Base-by-base conservation (phyloP, 176 grass and related monocot species). In the Paspalum notatum region DNA sequence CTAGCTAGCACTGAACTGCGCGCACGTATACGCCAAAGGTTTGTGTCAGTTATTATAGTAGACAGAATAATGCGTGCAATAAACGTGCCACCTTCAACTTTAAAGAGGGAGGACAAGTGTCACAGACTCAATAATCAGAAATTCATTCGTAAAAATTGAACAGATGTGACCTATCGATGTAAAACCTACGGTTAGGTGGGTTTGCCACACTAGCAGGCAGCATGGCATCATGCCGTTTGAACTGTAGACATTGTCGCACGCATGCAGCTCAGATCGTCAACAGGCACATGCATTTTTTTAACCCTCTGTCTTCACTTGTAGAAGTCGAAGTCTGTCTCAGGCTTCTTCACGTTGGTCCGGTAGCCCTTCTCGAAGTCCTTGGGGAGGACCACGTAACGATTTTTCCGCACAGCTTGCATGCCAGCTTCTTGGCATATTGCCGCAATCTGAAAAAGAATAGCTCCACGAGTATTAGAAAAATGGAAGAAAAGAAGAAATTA, bases 351-450 rank as follows among this genome's bases (percentile, higher is more conserved):
- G 13, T 99, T 99, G 58, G 92, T 79, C 26, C 96, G 79, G 83
- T 95, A 99, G 22, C 96, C 96, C 88, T 99, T 99, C 83, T 99
- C 96, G 0, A 99, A 95, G 84, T 99, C 96, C 87, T 99, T 99
- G 25, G 87, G 96, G 12, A 99, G 92, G 68, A 99, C 95, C 15
- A 98, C 92, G 18, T 99, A 99, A 11, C 96, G 81, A 75, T 99
- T 99, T 75, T 99, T 99, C 32, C 92, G 82, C 42, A 99, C 93
- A 16, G 96, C 96, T 63, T 99, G 96, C 96, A 99, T 99, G 9
- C 96, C 96, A 5, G 96, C 96, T 85, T 99, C 96, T 72, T 99
- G 96, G 60, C 96, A 99, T 68, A 91, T 97, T 8, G 91, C 94
- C 68, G 91, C 6, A 56, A 97, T 97, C 94, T 97, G 89, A 74